Percentiles rank a stretch among this genome's conserved stretches.
These are phyloP conservation scores for Populus ilicifolia DNA, from an alignment of 345 rosid genomes.

Conservation along the genomic window DNA sequence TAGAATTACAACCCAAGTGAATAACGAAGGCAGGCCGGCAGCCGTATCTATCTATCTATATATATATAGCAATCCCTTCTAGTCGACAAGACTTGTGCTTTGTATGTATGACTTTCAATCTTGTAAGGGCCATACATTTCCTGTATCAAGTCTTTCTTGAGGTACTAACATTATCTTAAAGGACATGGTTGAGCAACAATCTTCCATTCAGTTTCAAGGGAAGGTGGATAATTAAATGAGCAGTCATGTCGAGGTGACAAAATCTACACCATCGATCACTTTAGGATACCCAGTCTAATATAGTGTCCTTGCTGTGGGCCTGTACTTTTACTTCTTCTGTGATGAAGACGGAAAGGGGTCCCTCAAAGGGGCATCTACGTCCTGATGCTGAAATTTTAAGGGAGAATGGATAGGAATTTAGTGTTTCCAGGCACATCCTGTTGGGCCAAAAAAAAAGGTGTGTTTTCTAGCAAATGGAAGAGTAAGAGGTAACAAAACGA, in stretches of 20 bases:
- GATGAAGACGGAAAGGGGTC: slow-evolving; percentile 19
- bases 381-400: slow-evolving; percentile 16
- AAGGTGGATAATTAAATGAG: slow-evolving; percentile 7
- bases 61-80: neutral
- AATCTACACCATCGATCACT: slow-evolving; percentile 1
- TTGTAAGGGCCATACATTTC: slow-evolving; percentile 4
- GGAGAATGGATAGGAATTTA: neutral
- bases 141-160: slow-evolving; percentile 1
- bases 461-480: neutral
- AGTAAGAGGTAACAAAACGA: neutral
- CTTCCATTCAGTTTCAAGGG: slow-evolving; percentile 5
- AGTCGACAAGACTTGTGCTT: neutral
- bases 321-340: slow-evolving; percentile 8
- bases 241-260: slow-evolving; percentile 1
- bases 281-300: slow-evolving; percentile 9
- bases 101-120: neutral
- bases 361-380: slow-evolving; percentile 12
- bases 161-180: slow-evolving; percentile 15
- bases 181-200: slow-evolving; percentile 16
- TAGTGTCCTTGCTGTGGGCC: slow-evolving; percentile 25
- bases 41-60: neutral
- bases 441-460: neutral
- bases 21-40: neutral
- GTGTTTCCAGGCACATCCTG: slow-evolving; percentile 2
- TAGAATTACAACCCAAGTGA: neutral